Evolutionary conservation across 176 grass and related monocot species (phyloP).

Genomic region (Raddia distichophylla): DNA sequence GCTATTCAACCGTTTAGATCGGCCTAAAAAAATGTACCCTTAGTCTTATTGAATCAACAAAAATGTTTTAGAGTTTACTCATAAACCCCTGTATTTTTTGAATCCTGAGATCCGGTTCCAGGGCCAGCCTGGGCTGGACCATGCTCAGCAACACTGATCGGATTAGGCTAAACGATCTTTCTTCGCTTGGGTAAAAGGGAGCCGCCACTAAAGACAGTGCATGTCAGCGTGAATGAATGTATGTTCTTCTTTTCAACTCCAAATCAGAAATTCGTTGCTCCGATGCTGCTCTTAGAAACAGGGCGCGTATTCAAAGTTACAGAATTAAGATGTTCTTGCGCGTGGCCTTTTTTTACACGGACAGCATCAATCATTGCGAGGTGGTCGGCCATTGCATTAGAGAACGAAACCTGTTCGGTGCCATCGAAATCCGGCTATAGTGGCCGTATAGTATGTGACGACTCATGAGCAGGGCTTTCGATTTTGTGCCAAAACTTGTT

Average conservation of each 20-base stretch:
- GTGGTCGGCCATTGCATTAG: not conserved
- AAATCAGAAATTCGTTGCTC: conserved; percentile 32
- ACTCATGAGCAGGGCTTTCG: not conserved
- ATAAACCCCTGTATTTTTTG: too few species aligned
- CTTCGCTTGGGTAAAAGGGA: not conserved
- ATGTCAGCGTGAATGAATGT: conserved; percentile 23
- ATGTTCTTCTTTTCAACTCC: conserved; percentile 12
- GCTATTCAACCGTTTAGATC: too few species aligned
- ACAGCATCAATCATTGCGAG: conserved; percentile 33
- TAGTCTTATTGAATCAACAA: too few species aligned
- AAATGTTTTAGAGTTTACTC: too few species aligned
- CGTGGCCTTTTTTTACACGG: conserved; percentile 9
- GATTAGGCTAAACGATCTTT: conserved; percentile 36
- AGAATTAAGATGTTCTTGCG: conserved; percentile 23
- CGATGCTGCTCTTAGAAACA: conserved; percentile 3
- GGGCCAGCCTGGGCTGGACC: too few species aligned
- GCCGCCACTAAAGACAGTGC: conserved; percentile 31
- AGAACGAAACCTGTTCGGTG: not conserved
- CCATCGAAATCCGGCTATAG: not conserved
- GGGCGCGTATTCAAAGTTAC: conserved; percentile 13
- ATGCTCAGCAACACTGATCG: not conserved
- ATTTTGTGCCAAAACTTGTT: not conserved
- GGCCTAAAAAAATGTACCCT: too few species aligned
- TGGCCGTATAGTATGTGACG: not conserved
- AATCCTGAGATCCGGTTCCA: too few species aligned